A percentile compares a stretch with the other conserved stretches of the same genome.
Conservation (phyloP, 805 yeast genomes). For the Candida odintsovae region DNA sequence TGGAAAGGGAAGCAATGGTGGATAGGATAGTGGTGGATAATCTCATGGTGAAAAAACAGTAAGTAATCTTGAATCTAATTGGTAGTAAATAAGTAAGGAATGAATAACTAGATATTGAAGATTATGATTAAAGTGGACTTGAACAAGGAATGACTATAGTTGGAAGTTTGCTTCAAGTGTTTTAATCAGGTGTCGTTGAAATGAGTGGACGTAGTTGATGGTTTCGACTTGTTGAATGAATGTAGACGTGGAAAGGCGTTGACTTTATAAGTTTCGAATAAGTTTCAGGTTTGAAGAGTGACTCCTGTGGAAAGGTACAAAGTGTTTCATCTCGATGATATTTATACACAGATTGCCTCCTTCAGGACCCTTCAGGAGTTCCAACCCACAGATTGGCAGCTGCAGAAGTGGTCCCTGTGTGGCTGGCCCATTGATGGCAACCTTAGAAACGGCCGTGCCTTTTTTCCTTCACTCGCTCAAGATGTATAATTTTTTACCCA, state of each 20-base stretch:
- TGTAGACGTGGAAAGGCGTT: neutral
- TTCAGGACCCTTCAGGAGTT: too few relatives aligned
- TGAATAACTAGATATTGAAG: neutral
- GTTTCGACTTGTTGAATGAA: neutral
- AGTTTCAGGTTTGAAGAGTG: neutral
- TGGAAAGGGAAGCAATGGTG: slow-evolving; percentile 7
- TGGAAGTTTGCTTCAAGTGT: neutral
- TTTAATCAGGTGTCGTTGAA: neutral
- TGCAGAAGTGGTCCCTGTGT: neutral
- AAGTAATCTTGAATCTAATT: neutral
- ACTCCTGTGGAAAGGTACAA: neutral
- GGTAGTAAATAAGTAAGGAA: neutral
- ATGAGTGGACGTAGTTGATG: neutral
- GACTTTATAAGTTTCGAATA: neutral
- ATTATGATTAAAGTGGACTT: neutral
- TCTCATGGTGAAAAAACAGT: slow-evolving; percentile 4
- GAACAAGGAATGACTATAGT: neutral
- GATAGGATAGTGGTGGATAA: slow-evolving; percentile 6
- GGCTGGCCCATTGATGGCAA: neutral
- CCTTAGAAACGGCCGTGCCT: neutral
- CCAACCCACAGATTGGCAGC: neutral
- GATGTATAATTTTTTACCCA: too few relatives aligned
- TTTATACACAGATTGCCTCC: neutral
- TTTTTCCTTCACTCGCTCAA: too few relatives aligned
- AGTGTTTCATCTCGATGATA: neutral